These are phyloP conservation scores for Trichophaea hybrida DNA, from an alignment of 2,329 filamentous ascomycete species.

Conservation along the genomic window DNA sequence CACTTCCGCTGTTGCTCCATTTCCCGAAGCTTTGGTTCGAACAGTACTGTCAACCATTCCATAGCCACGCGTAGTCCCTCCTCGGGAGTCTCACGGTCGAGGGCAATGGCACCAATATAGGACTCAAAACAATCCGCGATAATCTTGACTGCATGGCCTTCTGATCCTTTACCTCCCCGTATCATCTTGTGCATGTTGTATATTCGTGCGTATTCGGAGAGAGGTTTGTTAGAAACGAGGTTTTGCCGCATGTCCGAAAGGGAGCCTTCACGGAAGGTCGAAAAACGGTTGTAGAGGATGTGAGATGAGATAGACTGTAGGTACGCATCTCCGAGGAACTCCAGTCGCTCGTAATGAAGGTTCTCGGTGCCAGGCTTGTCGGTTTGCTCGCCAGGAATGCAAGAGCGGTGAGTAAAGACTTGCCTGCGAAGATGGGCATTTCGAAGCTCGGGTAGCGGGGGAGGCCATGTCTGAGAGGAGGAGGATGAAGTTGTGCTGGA, in stretches of 20 bases:
- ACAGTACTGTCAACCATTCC: slow-evolving; percentile 23
- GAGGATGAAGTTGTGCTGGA: background rate
- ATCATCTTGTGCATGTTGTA: slow-evolving; percentile 43
- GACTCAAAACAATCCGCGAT: slow-evolving; percentile 27
- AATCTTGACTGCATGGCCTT: slow-evolving; percentile 16
- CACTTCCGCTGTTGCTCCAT: slow-evolving; percentile 17
- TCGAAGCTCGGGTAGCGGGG: slow-evolving; percentile 22
- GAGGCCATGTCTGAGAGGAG: slow-evolving; percentile 11
- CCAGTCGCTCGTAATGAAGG: slow-evolving; percentile 26
- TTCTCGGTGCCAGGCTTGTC: slow-evolving; percentile 23
- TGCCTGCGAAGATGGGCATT: slow-evolving; percentile 23
- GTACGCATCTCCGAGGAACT: slow-evolving; percentile 27
- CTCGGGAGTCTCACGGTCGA: slow-evolving; percentile 19
- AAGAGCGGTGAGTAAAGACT: slow-evolving; percentile 26
- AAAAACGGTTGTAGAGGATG: slow-evolving; percentile 25
- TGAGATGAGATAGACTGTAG: slow-evolving; percentile 26
- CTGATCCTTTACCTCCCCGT: slow-evolving; percentile 28
- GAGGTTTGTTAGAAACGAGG: slow-evolving; percentile 25
- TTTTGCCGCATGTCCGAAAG: slow-evolving; percentile 26
- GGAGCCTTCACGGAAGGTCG: slow-evolving; percentile 22
- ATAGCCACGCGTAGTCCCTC: slow-evolving; percentile 19
- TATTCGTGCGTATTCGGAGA: slow-evolving; percentile 33
- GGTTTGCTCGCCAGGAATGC: slow-evolving; percentile 23
- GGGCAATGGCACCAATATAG: slow-evolving; percentile 25
- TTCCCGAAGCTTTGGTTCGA: slow-evolving; percentile 24